A percentile compares a stretch with the other conserved stretches of the same genome.
These are phyloP conservation scores for Tritrichomonas foetus DNA, from an alignment of 208 protist genomes.

Conservation along the genomic window DNA sequence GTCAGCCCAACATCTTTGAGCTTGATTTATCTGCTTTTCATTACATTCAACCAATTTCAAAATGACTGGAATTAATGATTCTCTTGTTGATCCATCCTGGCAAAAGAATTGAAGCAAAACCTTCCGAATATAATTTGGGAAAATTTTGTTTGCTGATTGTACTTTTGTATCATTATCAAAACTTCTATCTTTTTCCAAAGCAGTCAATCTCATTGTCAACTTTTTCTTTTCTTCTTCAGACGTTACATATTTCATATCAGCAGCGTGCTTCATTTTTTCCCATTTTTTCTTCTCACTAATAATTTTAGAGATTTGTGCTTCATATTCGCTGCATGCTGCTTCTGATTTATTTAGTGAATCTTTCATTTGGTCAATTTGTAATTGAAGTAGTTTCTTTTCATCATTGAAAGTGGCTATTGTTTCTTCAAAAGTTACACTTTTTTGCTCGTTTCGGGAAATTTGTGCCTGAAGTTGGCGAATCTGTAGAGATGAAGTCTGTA, in stretches of 20 bases:
- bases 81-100: not conserved
- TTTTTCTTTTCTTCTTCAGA: not conserved
- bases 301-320: too few species aligned
- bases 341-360: not conserved
- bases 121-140: not conserved
- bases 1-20: not conserved
- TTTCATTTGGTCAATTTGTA: not conserved
- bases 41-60: constrained; percentile 6
- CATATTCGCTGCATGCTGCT: not conserved
- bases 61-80: not conserved
- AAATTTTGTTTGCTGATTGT: not conserved
- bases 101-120: constrained; percentile 27
- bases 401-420: not conserved
- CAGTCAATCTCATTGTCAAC: not conserved
- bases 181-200: not conserved
- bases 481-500: not conserved
- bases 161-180: not conserved
- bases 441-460: not conserved
- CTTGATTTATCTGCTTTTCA: not conserved
- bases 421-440: not conserved
- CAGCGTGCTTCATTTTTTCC: too few species aligned
- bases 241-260: not conserved
- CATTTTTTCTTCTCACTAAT: too few species aligned
- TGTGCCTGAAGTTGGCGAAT: not conserved
- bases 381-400: too few species aligned